Evolutionary conservation across 345 rosid species (phyloP).

Genomic region (Moricandia arvensis): DNA sequence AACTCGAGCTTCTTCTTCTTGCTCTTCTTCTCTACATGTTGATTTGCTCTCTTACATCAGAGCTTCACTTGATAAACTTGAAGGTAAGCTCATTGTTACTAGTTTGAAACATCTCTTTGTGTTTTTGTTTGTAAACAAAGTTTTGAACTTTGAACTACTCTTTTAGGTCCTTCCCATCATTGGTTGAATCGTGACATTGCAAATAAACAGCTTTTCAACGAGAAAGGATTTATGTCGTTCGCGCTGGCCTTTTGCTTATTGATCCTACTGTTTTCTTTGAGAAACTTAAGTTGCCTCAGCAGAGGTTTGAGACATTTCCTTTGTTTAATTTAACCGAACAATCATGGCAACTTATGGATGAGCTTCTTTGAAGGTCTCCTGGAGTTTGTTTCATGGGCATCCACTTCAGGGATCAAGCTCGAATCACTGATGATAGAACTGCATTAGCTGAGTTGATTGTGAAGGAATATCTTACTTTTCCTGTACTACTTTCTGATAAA

Average conservation of each 20-base stretch:
- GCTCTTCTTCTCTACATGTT: too few relatives aligned
- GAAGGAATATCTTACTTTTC: conserved; percentile 74
- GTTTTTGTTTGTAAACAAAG: neutral
- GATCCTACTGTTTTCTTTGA: conserved; percentile 47
- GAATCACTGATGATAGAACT: conserved; percentile 44
- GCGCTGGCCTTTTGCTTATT: conserved; percentile 49
- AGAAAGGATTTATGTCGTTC: conserved; percentile 48
- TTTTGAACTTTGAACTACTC: conserved; percentile 10
- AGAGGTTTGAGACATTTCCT: conserved; percentile 49
- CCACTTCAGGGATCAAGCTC: conserved; percentile 47
- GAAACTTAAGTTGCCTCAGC: conserved; percentile 68
- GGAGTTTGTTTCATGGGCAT: conserved; percentile 57
- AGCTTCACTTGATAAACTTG: too few relatives aligned
- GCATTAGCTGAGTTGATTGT: conserved; percentile 52
- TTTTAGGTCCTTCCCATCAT: conserved; percentile 64
- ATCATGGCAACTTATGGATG: conserved; percentile 9
- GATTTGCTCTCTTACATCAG: too few relatives aligned
- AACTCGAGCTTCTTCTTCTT: too few relatives aligned
- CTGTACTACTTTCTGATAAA: conserved; percentile 58
- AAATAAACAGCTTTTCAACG: conserved; percentile 42
- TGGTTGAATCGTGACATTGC: conserved; percentile 67
- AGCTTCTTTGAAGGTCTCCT: conserved; percentile 61
- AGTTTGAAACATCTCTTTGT: neutral
- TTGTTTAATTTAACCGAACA: too few relatives aligned
- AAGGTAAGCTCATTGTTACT: too few relatives aligned